Evolutionary conservation across 1,284 basidiomycete genomes (phyloP), one percentile per base, ranked within the genome.

Genomic region (Taiwanofungus camphoratus): DNA sequence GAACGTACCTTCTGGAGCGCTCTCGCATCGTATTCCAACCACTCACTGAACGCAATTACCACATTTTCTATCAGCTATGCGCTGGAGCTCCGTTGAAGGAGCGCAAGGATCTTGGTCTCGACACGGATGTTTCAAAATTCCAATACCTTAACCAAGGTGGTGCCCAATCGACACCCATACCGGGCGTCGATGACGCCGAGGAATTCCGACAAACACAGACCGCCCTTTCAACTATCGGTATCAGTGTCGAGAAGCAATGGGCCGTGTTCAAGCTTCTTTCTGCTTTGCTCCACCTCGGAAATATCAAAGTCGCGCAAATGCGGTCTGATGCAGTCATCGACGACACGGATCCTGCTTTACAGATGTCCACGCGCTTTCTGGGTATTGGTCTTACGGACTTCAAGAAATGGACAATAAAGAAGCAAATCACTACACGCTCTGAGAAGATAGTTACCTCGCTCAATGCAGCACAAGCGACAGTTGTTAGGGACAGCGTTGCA

Each of bases 31-130:
- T 97, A 43, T 98, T 96, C 66, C 96, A 99, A 66, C 94, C 96
- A 13, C 77, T 90, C 53, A 92, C 88, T 16, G 96, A 99, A 67
- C 84, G 96, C 45, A 99, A 99, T 66, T 99, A 99, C 65, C 96
- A 99, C 67, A 97, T 99, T 59, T 99, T 99, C 73, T 99, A 99
- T 67, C 96, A 99, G 64, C 73, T 99, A n/a, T 92, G 95, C 56
- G 90, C 95, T 2, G 96, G 96, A 41, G 93, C 92, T 3, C 94
- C 95, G 2, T 71, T 88, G 19, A 95, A 96, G 61, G 95, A 99
- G 61, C 82, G 92, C 36, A 96, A 96, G 65, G 92, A 96, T 57
- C 79, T 99, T 31, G 92, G 90, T 4, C 74, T 99, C 33, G 89
- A 93, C 51, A 72, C 75, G 5, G 91, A 95, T 59, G 74, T 88